Evolutionary conservation across 345 rosid genomes (phyloP).

Genomic region (Rubroshorea leprosula): DNA sequence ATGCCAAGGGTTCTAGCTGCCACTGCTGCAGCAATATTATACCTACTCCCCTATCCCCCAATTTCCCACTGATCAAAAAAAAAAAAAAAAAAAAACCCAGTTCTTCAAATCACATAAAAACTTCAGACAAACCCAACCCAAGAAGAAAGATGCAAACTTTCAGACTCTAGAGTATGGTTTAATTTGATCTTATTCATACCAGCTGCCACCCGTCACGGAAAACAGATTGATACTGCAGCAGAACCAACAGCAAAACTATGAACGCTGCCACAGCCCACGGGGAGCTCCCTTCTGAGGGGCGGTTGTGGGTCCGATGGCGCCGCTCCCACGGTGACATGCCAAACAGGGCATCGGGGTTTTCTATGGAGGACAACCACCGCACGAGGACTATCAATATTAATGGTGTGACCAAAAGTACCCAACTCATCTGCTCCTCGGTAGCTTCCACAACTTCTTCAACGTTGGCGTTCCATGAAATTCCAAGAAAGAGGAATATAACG

Average conservation of each 20-base stretch:
- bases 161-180: too few species aligned
- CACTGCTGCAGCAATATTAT: too few species aligned
- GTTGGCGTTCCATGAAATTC: constrained; percentile 57
- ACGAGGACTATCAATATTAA: constrained; percentile 46
- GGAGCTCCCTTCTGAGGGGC: constrained; percentile 62
- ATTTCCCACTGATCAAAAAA: too few species aligned
- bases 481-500: constrained; percentile 46
- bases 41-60: too few species aligned
- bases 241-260: constrained; percentile 60
- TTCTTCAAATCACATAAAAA: background rate
- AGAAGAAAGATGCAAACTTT: background rate
- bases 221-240: constrained; percentile 66
- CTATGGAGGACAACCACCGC: constrained; percentile 62
- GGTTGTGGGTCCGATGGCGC: constrained; percentile 35
- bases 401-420: constrained; percentile 61
- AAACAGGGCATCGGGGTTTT: constrained; percentile 43
- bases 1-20: too few species aligned
- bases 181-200: constrained; percentile 1
- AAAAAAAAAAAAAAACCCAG: background rate
- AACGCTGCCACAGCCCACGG: constrained; percentile 95
- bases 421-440: constrained; percentile 41
- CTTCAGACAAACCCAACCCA: background rate
- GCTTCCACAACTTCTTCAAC: constrained; percentile 56
- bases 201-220: constrained; percentile 58
- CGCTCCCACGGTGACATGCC: constrained; percentile 46